These are phyloP conservation scores for Lophiotrema nucula DNA, from an alignment of 495 filamentous ascomycete species.

Conservation along the genomic window DNA sequence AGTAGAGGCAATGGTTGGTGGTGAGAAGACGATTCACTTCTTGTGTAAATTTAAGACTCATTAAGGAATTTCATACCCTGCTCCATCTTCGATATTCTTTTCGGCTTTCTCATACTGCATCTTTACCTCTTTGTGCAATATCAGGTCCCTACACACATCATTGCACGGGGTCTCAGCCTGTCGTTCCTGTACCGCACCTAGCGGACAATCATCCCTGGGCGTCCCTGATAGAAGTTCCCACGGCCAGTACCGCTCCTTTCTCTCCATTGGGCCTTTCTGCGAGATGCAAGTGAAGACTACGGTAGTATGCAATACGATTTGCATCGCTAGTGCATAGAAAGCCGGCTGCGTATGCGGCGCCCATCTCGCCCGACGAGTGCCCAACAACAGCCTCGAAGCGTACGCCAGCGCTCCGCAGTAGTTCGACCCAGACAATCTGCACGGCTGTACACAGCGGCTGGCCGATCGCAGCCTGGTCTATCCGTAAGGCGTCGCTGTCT, in stretches of 20 bases:
- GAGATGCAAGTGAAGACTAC: conserved; percentile 22
- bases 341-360: conserved; percentile 16
- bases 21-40: no score
- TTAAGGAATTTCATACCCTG: no score
- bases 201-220: no score
- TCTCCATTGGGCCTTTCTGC: not conserved
- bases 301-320: conserved; percentile 43
- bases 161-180: no score
- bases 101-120: no score
- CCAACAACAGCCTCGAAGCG: conserved; percentile 9
- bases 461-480: conserved; percentile 28
- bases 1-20: no score
- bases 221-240: not conserved
- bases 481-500: not conserved
- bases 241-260: conserved; percentile 16
- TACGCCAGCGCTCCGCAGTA: conserved; percentile 13
- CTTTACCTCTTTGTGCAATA: no score
- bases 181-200: no score
- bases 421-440: conserved; percentile 29
- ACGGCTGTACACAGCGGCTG: conserved; percentile 33
- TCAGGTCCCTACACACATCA: no score
- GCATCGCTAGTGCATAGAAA: conserved; percentile 42
- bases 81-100: no score
- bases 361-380: conserved; percentile 23
- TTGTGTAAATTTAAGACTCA: no score